Percentiles rank a stretch among this genome's conserved stretches.
Evolutionary conservation across 805 yeast genomes (phyloP).

Genomic region (Pichia phayaonensis): DNA sequence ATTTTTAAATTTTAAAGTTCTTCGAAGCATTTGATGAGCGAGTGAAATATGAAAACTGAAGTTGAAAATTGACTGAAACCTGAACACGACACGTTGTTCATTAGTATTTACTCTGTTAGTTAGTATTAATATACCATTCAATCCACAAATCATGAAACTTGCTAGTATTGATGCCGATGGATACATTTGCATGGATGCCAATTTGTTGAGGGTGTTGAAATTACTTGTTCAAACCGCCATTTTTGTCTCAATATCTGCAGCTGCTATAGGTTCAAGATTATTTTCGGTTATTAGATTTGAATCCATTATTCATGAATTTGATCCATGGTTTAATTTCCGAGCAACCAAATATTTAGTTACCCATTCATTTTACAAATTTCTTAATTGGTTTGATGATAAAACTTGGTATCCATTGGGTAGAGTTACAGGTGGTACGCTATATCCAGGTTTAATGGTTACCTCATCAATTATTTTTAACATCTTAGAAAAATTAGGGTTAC

Average conservation of each 20-base stretch:
- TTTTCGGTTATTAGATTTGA: conserved; percentile 97
- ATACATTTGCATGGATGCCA: conserved; percentile 18
- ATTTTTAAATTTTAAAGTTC: not conserved
- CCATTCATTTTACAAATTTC: conserved; percentile 79
- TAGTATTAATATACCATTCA: not conserved
- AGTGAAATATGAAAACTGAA: not conserved
- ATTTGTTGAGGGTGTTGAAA: conserved; percentile 18
- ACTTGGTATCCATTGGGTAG: conserved; percentile 99
- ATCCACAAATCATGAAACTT: conserved; percentile 1
- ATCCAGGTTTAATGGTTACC: conserved; percentile 98
- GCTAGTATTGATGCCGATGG: conserved; percentile 21
- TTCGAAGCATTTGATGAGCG: not conserved
- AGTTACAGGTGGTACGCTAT: conserved; percentile 97
- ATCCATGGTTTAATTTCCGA: conserved; percentile 93
- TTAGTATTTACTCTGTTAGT: not conserved
- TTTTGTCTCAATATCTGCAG: conserved; percentile 74
- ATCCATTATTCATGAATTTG: conserved; percentile 94
- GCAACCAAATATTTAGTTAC: conserved; percentile 89
- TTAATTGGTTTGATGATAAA: conserved; percentile 97
- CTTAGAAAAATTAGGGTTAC: conserved; percentile 59
- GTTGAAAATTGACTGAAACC: not conserved
- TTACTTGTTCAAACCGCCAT: conserved; percentile 55
- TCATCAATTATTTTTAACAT: conserved; percentile 83
- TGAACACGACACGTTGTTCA: not conserved
- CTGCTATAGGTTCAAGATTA: conserved; percentile 85